A percentile compares a stretch with the other conserved stretches of the same genome.
These are phyloP conservation scores for Thozetella sp. DNA, from an alignment of 495 filamentous ascomycete genomes.

Conservation along the genomic window DNA sequence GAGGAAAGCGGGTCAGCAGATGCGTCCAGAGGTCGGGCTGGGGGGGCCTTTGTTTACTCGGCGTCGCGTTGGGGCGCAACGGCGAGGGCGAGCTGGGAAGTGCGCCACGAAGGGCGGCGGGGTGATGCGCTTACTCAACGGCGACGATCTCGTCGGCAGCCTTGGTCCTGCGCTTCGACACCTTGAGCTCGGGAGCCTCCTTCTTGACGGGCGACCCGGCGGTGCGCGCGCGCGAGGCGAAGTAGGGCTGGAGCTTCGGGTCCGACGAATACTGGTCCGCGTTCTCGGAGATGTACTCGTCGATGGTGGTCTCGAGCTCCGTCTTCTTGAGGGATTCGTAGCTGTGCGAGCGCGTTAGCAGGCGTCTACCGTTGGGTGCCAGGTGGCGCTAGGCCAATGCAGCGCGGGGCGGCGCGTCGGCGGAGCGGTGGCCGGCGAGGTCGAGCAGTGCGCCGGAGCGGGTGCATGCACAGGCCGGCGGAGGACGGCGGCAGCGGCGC, in stretches of 20 bases:
- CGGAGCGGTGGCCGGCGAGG: background rate
- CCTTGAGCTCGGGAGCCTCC: constrained; percentile 49
- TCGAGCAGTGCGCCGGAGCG: constrained; percentile 11
- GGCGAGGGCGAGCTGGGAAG: background rate
- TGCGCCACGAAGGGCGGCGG: background rate
- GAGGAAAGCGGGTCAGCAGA: constrained; percentile 17
- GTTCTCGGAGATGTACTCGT: constrained; percentile 73
- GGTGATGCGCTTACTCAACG: constrained; percentile 35
- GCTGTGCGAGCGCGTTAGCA: constrained; percentile 40
- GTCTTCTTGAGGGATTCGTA: constrained; percentile 72
- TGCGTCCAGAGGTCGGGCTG: background rate
- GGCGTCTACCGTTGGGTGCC: background rate
- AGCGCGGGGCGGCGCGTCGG: background rate
- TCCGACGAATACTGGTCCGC: constrained; percentile 60
- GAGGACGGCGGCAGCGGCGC: no score
- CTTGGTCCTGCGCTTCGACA: constrained; percentile 47
- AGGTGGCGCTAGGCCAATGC: background rate
- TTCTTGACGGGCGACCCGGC: constrained; percentile 77
- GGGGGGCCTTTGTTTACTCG: constrained; percentile 5
- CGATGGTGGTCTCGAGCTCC: constrained; percentile 79
- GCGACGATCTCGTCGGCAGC: constrained; percentile 43
- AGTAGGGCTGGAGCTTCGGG: constrained; percentile 73
- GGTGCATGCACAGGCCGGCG: no score
- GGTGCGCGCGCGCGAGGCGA: constrained; percentile 59
- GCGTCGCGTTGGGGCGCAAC: constrained; percentile 5